Conservation (phyloP, 2,329 filamentous ascomycete species). For the Cercospora nicotianae region DNA sequence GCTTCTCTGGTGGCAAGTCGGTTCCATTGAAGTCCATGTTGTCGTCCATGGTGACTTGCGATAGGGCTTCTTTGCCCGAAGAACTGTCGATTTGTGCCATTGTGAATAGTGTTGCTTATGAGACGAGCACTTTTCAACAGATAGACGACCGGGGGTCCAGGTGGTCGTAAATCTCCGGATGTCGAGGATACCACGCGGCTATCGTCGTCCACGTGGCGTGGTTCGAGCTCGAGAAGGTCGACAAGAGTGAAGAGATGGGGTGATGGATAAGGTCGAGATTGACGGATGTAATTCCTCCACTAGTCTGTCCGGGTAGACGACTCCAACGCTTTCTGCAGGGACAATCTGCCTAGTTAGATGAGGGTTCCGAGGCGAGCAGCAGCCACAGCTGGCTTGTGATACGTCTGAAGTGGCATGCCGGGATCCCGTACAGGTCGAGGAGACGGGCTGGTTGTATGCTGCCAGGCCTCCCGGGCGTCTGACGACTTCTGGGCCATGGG, state of each 20-base stretch:
- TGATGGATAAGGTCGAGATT: background rate
- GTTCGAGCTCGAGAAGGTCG: background rate
- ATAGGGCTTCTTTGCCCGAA: slow-evolving; percentile 18
- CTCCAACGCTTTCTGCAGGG: background rate
- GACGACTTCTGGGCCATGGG: background rate
- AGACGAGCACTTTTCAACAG: background rate
- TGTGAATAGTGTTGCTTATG: background rate
- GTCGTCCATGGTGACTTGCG: slow-evolving; percentile 20
- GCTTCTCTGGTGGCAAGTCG: slow-evolving; percentile 27
- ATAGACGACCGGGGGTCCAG: background rate
- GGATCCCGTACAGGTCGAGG: background rate
- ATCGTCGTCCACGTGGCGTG: background rate
- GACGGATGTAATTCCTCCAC: background rate
- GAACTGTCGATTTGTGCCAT: slow-evolving; percentile 1
- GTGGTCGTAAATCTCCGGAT: background rate
- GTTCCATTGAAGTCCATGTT: slow-evolving; percentile 11
- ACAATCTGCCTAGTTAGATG: background rate
- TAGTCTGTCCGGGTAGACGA: background rate
- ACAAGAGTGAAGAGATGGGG: background rate
- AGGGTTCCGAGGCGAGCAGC: background rate
- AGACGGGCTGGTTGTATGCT: background rate
- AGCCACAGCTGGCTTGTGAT: background rate
- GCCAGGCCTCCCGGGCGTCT: background rate
- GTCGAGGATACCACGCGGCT: background rate
- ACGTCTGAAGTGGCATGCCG: background rate